Conservation (phyloP, 495 filamentous ascomycete genomes). For the Aspergillus diversus region DNA sequence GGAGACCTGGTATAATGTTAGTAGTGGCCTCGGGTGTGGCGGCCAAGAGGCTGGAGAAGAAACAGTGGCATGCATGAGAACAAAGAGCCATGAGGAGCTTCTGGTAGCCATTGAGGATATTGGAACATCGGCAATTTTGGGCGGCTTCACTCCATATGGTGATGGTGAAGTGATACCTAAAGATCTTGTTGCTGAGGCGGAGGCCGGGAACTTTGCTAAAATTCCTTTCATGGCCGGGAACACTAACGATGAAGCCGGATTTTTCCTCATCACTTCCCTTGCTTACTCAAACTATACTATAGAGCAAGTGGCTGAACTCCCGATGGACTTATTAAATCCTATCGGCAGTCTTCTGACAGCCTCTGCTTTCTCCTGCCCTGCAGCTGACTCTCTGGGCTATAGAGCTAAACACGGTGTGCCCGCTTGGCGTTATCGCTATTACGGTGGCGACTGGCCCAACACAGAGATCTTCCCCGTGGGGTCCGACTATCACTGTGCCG, state of each 20-base stretch:
- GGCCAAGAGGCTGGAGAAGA: conserved; percentile 27
- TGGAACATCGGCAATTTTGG: neutral
- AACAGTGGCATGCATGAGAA: conserved; percentile 49
- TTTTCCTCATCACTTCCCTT: conserved; percentile 17
- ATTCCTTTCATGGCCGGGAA: conserved; percentile 20
- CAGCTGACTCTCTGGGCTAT: conserved; percentile 8
- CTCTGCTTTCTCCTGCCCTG: conserved; percentile 14
- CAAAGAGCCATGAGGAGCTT: conserved; percentile 34
- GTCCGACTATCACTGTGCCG: conserved; percentile 48
- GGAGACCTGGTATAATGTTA: conserved; percentile 41
- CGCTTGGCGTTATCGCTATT: conserved; percentile 52
- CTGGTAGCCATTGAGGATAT: conserved; percentile 27
- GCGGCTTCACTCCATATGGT: conserved; percentile 13
- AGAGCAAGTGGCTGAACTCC: conserved; percentile 9
- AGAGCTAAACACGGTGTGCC: conserved; percentile 21
- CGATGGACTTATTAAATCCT: conserved; percentile 11
- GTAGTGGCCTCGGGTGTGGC: conserved; percentile 42
- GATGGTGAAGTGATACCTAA: conserved; percentile 15
- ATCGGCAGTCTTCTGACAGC: neutral
- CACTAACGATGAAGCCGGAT: conserved; percentile 19
- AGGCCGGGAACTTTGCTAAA: conserved; percentile 15
- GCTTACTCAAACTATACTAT: conserved; percentile 15
- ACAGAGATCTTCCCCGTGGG: conserved; percentile 32
- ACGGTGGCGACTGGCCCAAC: conserved; percentile 46
- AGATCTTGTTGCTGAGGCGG: neutral